Evolutionary conservation across 2,329 filamentous ascomycete genomes (phyloP), one percentile per base, ranked within the genome.

Genomic region (Nannizziopsis barbatae): DNA sequence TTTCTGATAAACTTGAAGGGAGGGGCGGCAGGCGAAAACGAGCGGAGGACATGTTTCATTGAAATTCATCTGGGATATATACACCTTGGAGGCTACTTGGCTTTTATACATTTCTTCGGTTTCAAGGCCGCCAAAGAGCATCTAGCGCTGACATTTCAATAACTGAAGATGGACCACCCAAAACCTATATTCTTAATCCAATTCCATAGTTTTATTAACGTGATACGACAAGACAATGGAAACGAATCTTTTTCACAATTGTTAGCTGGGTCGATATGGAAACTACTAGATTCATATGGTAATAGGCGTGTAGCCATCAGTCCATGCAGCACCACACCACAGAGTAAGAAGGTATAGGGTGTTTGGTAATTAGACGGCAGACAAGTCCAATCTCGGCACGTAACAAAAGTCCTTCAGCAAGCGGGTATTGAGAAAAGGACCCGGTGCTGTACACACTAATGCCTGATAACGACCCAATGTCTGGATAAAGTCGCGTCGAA

Each of bases 31-130:
- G 71, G 53, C 75, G 84, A 54, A 77, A 82, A 57, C 80, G 72
- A 59, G 84, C 84, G 0, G 81, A 86, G 57, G 84, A 89, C 65
- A 70, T 84, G 54, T 89, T 87, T 61, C 72, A 74, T 52, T 87
- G 64, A 75, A 38, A 15, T 27, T 1, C n/a, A 11, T 42, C 22
- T 42, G 39, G 14, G 9, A 3, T 4, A 3, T 4, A 27, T 27
- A 27, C 22, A 27, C 22, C n/a, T 27, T 27, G 4, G 22, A 27
- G 22, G 22, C 22, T 27, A 7, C 3, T 27, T 27, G 22, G 7
- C 22, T 3, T 27, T 27, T 3, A 27, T n/a, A n/a, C 3, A 43
- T 10, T 17, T 43, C 27, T 33, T 43, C 10, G 15, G 33, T 42
- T 10, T 12, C 22, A 27, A 27, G 22, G 22, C 22, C 22, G 7